Evolutionary conservation across 1,284 basidiomycete species (phyloP).

Genomic region (Exsudoporus floridanus): DNA sequence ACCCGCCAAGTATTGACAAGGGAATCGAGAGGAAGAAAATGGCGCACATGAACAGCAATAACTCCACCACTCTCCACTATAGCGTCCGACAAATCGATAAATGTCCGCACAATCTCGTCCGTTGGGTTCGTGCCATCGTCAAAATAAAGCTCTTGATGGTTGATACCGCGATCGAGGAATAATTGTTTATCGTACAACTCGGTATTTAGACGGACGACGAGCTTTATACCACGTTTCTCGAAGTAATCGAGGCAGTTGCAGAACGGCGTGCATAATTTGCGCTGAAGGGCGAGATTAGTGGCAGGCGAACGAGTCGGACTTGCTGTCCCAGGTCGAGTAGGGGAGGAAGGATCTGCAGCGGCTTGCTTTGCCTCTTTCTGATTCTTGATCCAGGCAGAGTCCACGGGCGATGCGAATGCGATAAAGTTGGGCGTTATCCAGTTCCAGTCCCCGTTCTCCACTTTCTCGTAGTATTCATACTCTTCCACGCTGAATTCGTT

Average conservation of each 20-base stretch:
- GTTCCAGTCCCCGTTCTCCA: slow-evolving; percentile 98
- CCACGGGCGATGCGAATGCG: slow-evolving; percentile 94
- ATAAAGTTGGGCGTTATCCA: slow-evolving; percentile 92
- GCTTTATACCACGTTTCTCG: slow-evolving; percentile 79
- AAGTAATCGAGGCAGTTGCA: slow-evolving; percentile 92
- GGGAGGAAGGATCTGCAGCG: slow-evolving; percentile 40
- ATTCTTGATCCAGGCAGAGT: slow-evolving; percentile 70
- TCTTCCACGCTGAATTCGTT: slow-evolving; percentile 88
- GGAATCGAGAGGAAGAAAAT: slow-evolving; percentile 17
- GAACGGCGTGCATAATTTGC: slow-evolving; percentile 76
- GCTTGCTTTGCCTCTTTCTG: slow-evolving; percentile 67
- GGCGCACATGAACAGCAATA: slow-evolving; percentile 83
- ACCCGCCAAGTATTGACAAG: slow-evolving; percentile 15
- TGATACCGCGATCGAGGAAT: slow-evolving; percentile 86
- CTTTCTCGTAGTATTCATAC: slow-evolving; percentile 93
- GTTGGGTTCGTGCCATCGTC: slow-evolving; percentile 98
- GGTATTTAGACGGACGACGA: slow-evolving; percentile 96
- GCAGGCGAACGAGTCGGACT: slow-evolving; percentile 30
- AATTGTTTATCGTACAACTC: slow-evolving; percentile 87
- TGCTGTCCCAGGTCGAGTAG: slow-evolving; percentile 27
- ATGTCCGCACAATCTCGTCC: slow-evolving; percentile 89
- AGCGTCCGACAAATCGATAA: slow-evolving; percentile 83
- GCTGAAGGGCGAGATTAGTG: slow-evolving; percentile 61
- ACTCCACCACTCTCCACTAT: slow-evolving; percentile 77
- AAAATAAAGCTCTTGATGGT: slow-evolving; percentile 92